Percentiles rank a stretch among this genome's conserved stretches.
These are phyloP conservation scores for Malbranchea zuffiana DNA, from an alignment of 2,329 filamentous ascomycete species.

Conservation along the genomic window DNA sequence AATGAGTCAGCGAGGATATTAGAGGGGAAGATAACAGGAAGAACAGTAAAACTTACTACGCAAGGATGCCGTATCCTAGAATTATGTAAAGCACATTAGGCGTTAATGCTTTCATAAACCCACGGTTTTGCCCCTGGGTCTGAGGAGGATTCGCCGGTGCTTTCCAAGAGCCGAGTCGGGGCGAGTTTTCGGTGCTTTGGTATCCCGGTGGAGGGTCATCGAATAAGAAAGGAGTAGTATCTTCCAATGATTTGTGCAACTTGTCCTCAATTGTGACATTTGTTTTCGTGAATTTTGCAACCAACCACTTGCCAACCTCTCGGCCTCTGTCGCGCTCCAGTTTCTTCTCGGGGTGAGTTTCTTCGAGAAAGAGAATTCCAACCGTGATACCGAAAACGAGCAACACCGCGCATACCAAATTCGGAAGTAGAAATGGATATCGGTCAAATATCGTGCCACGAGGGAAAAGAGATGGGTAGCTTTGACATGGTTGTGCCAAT, in stretches of 20 bases:
- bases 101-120: slow-evolving; percentile 59
- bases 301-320: slow-evolving; percentile 63
- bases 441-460: slow-evolving; percentile 67
- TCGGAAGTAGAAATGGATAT: slow-evolving; percentile 85
- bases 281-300: slow-evolving; percentile 19
- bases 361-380: slow-evolving; percentile 79
- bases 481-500: slow-evolving; percentile 74
- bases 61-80: slow-evolving; percentile 78
- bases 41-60: slow-evolving; percentile 59
- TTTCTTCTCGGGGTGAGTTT: slow-evolving; percentile 81
- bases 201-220: slow-evolving; percentile 57
- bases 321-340: slow-evolving; percentile 62
- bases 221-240: slow-evolving; percentile 35
- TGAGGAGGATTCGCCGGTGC: slow-evolving; percentile 15
- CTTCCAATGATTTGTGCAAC: slow-evolving; percentile 7
- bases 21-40: slow-evolving; percentile 48
- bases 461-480: slow-evolving; percentile 63
- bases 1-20: slow-evolving; percentile 19
- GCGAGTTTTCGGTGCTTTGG: slow-evolving; percentile 46
- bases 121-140: slow-evolving; percentile 32
- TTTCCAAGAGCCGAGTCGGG: slow-evolving; percentile 29
- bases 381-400: slow-evolving; percentile 65
- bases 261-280: background rate
- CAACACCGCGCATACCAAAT: slow-evolving; percentile 76
- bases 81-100: slow-evolving; percentile 78